Evolutionary conservation across 2,329 filamentous ascomycete species (phyloP).

Genomic region (Cytospora chrysosperma): DNA sequence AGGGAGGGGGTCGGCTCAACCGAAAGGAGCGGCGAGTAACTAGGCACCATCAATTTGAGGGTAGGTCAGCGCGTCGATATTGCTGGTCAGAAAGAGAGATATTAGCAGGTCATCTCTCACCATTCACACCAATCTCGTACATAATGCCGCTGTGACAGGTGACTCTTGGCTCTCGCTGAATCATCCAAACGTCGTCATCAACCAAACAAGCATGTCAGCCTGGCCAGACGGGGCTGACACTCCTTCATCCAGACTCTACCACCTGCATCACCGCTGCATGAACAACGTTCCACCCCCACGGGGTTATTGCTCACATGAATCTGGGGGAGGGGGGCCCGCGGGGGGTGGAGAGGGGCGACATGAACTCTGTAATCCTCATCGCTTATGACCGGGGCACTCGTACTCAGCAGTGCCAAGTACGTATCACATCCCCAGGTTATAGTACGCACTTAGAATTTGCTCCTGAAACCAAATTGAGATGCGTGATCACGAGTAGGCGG

Average conservation of each 20-base stretch:
- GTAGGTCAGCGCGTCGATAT: not conserved
- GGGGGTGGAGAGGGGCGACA: no score
- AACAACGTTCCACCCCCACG: not conserved
- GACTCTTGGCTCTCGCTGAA: not conserved
- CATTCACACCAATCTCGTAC: no score
- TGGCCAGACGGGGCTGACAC: not conserved
- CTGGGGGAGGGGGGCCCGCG: no score
- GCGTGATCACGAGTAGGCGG: not conserved
- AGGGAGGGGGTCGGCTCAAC: not conserved
- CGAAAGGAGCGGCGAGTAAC: not conserved
- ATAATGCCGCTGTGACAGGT: not conserved
- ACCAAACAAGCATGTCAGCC: not conserved
- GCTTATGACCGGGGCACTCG: not conserved
- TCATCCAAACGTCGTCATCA: not conserved
- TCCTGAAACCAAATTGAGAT: not conserved
- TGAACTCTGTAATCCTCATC: not conserved
- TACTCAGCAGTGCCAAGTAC: not conserved
- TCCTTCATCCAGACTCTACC: not conserved
- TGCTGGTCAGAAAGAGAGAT: not conserved
- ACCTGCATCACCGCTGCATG: conserved; percentile 2
- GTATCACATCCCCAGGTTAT: no score
- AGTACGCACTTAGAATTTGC: not conserved
- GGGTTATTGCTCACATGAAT: conserved; percentile 3
- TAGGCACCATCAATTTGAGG: not conserved
- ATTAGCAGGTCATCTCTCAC: not conserved